Base-by-base conservation (phyloP, 345 rosid species). In the Hypericum androsaemum region DNA sequence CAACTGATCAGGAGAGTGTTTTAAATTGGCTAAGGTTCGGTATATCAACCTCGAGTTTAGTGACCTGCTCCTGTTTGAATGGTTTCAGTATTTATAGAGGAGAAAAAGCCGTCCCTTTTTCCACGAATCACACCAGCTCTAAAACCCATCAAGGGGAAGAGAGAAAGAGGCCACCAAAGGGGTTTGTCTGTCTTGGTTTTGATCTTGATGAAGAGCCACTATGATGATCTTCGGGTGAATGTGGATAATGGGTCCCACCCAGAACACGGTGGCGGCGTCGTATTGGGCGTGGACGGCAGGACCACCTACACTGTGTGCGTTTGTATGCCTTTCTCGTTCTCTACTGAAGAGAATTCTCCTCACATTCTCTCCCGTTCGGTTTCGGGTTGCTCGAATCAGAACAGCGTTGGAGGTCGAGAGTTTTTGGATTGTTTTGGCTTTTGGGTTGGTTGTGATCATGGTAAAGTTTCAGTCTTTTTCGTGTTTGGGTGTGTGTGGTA, bases 11-110 rank as follows among this genome's bases (percentile, higher is more conserved):
- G 74, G 74, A 76, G 64, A 72, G 90, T 63, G 70, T 88, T 43
- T 58, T 81, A 59, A 64, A 58, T 50, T 92, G 95, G 98, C 88
- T 92, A 58, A 88, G 98, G 98, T 85, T 57, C 50, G 73, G 37
- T 39, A 37, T 63, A 66, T 52, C 32, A 22, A 22, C 32, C 32
- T 22, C 32, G 32, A 22, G 32, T n/a, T n/a, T n/a, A n/a, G n/a
- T n/a, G n/a, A n/a, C n/a, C n/a, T 12, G 46, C 10, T 6, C 12
- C 46, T 43, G 46, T 10, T 10, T n/a, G 15, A n/a, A 12, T n/a
- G 6, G 12, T 12, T 12, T 8, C 15, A 5, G 48, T 8, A 45
- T n/a, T n/a, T n/a, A n/a, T n/a, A n/a, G n/a, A n/a, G n/a, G n/a
- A n/a, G n/a, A n/a, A n/a, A n/a, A n/a, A n/a, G n/a, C n/a, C n/a